These are phyloP conservation scores for Phytopythium mirpurense DNA, from an alignment of 352 stramenopile species.

Conservation along the genomic window DNA sequence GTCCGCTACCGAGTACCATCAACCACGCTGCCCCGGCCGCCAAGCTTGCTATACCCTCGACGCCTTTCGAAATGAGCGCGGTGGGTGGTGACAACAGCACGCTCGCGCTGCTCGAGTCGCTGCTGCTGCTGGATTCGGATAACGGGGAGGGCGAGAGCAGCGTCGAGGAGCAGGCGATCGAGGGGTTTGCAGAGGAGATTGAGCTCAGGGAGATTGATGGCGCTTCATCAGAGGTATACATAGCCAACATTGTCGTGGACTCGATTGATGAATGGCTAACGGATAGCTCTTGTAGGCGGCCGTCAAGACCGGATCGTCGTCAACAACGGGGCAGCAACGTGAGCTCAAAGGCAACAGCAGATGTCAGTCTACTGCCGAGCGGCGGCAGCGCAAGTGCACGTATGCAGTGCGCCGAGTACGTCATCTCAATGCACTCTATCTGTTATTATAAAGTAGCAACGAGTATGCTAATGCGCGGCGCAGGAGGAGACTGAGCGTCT, in stretches of 20 bases:
- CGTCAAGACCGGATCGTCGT: background rate
- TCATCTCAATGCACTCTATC: background rate
- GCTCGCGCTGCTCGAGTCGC: background rate
- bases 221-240: background rate
- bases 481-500: slow-evolving; percentile 5
- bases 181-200: slow-evolving; percentile 5
- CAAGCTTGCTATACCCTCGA: background rate
- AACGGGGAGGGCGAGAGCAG: background rate
- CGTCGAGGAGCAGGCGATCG: slow-evolving; percentile 1
- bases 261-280: background rate
- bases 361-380: background rate
- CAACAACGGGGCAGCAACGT: background rate
- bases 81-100: background rate
- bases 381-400: slow-evolving; percentile 5
- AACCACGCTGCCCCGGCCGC: no score
- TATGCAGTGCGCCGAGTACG: slow-evolving; percentile 2
- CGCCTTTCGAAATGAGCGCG: background rate
- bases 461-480: background rate
- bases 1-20: no score
- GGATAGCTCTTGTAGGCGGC: background rate
- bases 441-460: no score
- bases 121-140: background rate
- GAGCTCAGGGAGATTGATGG: slow-evolving; percentile 1
- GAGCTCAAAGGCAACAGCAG: background rate
- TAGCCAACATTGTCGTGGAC: background rate